A percentile compares a stretch with the other conserved stretches of the same genome.
Evolutionary conservation across 306 rosid genomes (phyloP).

Genomic region (Abrus precatorius): DNA sequence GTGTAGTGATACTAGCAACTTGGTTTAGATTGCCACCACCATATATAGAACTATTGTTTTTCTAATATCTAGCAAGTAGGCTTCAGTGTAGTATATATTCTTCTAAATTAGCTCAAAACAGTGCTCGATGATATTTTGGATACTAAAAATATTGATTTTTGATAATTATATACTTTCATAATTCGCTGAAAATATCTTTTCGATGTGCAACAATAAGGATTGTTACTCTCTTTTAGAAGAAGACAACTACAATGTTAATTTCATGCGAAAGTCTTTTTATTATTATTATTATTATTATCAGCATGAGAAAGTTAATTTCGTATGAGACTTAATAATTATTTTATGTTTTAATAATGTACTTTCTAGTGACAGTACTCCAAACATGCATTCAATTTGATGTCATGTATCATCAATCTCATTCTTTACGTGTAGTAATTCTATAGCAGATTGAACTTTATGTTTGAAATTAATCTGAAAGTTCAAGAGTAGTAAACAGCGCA

Average conservation of each 20-base stretch:
- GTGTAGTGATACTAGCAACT: constrained; percentile 69
- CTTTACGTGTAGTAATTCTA: neutral
- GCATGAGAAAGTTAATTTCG: neutral
- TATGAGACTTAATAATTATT: neutral
- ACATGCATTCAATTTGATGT: neutral
- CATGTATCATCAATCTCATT: neutral
- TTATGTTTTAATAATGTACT: neutral
- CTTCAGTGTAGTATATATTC: constrained; percentile 53
- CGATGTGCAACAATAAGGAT: constrained; percentile 29
- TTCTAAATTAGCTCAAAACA: constrained; percentile 27
- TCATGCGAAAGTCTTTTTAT: no score
- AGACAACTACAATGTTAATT: neutral
- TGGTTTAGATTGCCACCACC: constrained; percentile 62
- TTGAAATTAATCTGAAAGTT: neutral
- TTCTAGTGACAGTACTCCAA: neutral
- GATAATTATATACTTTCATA: neutral
- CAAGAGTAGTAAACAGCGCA: neutral
- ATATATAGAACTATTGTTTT: constrained; percentile 50
- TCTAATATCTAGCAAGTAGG: constrained; percentile 53
- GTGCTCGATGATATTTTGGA: neutral
- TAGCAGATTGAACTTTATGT: neutral
- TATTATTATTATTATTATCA: no score
- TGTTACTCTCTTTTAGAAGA: neutral
- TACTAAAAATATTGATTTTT: neutral
- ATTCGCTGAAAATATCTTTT: neutral